These are phyloP conservation scores for Arthrinium phaeospermum DNA, from an alignment of 2,329 filamentous ascomycete genomes.

Conservation along the genomic window DNA sequence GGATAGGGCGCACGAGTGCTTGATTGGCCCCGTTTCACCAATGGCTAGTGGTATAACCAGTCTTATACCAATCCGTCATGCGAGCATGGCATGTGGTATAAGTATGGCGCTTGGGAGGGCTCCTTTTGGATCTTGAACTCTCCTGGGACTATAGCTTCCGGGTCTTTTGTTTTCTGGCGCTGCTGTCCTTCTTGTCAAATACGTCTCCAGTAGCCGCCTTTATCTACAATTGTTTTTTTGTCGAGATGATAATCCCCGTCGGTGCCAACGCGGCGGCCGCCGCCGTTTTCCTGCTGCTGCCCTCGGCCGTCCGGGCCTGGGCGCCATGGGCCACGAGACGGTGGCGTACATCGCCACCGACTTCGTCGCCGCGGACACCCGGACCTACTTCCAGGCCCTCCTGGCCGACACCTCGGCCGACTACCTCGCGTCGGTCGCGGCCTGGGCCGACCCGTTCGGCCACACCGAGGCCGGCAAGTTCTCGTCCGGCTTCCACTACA, in stretches of 20 bases:
- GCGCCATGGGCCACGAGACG: slow-evolving; percentile 55
- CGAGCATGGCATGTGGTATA: not conserved
- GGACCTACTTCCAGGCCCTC: slow-evolving; percentile 48
- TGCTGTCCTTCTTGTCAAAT: too few relatives aligned
- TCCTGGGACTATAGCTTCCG: not conserved
- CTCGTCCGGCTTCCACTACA: slow-evolving; percentile 55
- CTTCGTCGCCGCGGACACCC: slow-evolving; percentile 50
- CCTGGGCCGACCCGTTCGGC: slow-evolving; percentile 57
- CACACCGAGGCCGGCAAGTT: slow-evolving; percentile 52
- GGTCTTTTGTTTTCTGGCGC: not conserved
- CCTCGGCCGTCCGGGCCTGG: slow-evolving; percentile 42
- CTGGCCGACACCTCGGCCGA: slow-evolving; percentile 50
- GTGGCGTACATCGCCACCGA: slow-evolving; percentile 59
- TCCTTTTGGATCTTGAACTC: not conserved
- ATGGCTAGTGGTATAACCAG: not conserved
- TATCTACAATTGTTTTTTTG: too few relatives aligned
- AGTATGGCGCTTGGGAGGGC: not conserved
- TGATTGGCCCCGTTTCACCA: slow-evolving; percentile 13
- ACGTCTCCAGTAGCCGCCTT: not conserved
- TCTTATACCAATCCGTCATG: not conserved
- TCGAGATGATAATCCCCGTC: not conserved
- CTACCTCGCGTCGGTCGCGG: slow-evolving; percentile 55
- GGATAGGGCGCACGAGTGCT: not conserved
- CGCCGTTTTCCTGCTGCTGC: slow-evolving; percentile 31
- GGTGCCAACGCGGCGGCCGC: slow-evolving; percentile 5